These are phyloP conservation scores for Trametes sp. DNA, from an alignment of 1,284 basidiomycete genomes.

Conservation along the genomic window DNA sequence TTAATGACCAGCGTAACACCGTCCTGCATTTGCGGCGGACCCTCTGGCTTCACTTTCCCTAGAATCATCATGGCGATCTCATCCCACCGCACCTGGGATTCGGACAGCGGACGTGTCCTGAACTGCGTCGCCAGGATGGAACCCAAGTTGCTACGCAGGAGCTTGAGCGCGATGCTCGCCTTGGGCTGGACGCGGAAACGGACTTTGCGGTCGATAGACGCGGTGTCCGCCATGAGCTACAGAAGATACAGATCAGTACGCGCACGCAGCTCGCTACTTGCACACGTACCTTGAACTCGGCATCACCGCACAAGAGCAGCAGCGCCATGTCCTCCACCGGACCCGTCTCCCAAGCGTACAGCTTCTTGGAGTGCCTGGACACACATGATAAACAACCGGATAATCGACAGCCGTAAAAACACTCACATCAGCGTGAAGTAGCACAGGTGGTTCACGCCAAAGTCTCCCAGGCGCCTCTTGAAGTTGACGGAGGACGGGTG, in stretches of 20 bases:
- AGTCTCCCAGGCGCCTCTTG: conserved; percentile 68
- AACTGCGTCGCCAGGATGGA: conserved; percentile 71
- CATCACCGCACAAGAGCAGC: conserved; percentile 89
- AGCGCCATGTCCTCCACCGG: conserved; percentile 89
- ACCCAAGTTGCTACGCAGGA: conserved; percentile 74
- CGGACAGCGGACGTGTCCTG: conserved; percentile 66
- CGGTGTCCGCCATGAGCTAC: conserved; percentile 75
- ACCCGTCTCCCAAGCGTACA: conserved; percentile 98
- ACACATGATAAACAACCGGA: too few species aligned
- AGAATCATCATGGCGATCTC: conserved; percentile 71
- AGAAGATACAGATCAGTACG: conserved; percentile 4
- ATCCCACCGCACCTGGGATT: conserved; percentile 74
- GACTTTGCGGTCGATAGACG: conserved; percentile 89
- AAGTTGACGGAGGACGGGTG: conserved; percentile 96
- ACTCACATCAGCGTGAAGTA: conserved; percentile 92
- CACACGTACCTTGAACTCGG: conserved; percentile 88
- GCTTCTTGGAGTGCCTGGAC: conserved; percentile 85
- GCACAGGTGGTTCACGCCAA: conserved; percentile 77
- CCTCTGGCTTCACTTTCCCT: conserved; percentile 55
- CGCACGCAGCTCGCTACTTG: background rate
- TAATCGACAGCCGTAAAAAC: too few species aligned
- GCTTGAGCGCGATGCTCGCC: conserved; percentile 82
- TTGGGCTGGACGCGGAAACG: conserved; percentile 78
- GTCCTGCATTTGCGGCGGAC: conserved; percentile 35
- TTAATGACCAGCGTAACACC: conserved; percentile 41